Evolutionary conservation across 495 filamentous ascomycete genomes (phyloP).

Genomic region (Penicillium flavigenum): DNA sequence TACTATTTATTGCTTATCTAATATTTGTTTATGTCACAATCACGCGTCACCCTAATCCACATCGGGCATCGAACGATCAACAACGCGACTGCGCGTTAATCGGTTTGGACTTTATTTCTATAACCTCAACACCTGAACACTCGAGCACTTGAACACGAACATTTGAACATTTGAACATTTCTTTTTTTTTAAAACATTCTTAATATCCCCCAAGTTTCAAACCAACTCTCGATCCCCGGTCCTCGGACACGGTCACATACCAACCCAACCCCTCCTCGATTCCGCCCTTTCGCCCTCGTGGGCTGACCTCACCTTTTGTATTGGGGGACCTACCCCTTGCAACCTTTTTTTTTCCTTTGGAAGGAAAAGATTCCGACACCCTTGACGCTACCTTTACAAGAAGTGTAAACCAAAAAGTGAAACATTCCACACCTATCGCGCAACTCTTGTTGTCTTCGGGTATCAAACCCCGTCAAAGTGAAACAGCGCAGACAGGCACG

Average conservation of each 20-base stretch:
- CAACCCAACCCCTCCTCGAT: slow-evolving; percentile 11
- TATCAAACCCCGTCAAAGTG: background rate
- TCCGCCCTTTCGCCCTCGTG: slow-evolving; percentile 18
- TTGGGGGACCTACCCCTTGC: slow-evolving; percentile 32
- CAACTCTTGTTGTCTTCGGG: background rate
- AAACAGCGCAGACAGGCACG: background rate
- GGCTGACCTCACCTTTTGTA: slow-evolving; percentile 17
- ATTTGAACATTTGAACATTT: background rate
- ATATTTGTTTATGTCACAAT: slow-evolving; percentile 33
- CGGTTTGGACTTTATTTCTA: slow-evolving; percentile 10
- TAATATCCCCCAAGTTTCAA: slow-evolving; percentile 13
- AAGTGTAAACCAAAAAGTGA: background rate
- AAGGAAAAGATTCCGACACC: background rate
- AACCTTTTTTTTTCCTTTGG: slow-evolving; percentile 17
- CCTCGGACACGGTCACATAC: slow-evolving; percentile 1
- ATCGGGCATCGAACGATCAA: slow-evolving; percentile 29
- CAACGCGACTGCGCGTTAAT: slow-evolving; percentile 37
- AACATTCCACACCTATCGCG: slow-evolving; percentile 4
- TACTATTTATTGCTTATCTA: slow-evolving; percentile 19
- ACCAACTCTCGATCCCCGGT: background rate
- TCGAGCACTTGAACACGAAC: background rate
- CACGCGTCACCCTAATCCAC: slow-evolving; percentile 32
- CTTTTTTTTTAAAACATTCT: slow-evolving; percentile 2
- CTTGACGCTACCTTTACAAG: background rate
- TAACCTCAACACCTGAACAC: background rate